Conservation (phyloP, 1,139 yeast genomes). For the Spencermartinsiella ligniputridi region DNA sequence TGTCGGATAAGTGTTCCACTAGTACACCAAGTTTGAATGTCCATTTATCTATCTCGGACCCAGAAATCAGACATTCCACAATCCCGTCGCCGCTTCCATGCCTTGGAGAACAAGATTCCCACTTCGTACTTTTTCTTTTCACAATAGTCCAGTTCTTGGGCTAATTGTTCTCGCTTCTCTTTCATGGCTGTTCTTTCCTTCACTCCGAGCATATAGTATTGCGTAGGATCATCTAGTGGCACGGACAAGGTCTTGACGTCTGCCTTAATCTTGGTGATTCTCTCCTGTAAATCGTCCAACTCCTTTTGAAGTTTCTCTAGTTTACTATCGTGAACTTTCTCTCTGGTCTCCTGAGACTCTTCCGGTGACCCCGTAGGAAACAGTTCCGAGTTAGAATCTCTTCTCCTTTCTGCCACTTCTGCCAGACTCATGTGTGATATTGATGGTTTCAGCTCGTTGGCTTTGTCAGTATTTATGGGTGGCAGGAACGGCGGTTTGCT, state of each 20-base stretch:
- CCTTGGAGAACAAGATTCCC: slow-evolving; percentile 26
- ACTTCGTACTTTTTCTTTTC: slow-evolving; percentile 26
- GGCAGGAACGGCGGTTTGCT: neutral
- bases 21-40: no score
- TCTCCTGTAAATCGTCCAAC: slow-evolving; percentile 11
- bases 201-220: slow-evolving; percentile 13
- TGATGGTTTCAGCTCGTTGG: neutral
- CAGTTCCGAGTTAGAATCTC: neutral
- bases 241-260: slow-evolving; percentile 7
- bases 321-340: slow-evolving; percentile 1
- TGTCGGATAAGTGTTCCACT: no score
- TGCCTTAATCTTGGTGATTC: slow-evolving; percentile 6
- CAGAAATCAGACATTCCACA: slow-evolving; percentile 25
- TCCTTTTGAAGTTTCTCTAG: slow-evolving; percentile 16
- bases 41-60: slow-evolving; percentile 20
- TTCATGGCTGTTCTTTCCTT: slow-evolving; percentile 17
- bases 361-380: neutral
- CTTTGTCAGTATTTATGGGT: neutral
- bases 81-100: slow-evolving; percentile 23
- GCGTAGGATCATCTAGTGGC: slow-evolving; percentile 7
- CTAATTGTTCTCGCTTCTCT: slow-evolving; percentile 12
- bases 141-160: slow-evolving; percentile 20
- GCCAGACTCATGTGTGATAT: neutral
- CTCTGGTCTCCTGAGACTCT: neutral
- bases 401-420: slow-evolving; percentile 1